Conservation (phyloP, 768 basidiomycete species). For the Amanita pallidorosea region DNA sequence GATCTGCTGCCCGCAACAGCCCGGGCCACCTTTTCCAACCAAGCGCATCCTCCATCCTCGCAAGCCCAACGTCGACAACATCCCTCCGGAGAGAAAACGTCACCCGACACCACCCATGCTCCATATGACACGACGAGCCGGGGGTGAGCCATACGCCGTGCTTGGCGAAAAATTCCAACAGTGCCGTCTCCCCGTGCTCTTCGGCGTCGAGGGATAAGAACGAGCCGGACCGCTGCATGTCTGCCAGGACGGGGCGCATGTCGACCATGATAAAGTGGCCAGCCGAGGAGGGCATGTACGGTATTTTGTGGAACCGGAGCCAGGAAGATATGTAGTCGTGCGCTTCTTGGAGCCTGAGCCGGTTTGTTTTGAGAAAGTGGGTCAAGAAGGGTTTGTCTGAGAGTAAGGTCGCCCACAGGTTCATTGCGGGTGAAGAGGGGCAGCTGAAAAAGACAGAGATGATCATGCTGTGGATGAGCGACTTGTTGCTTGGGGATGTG, state of each 20-base stretch:
- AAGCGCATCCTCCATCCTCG: conserved; percentile 8
- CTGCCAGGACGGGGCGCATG: conserved; percentile 6
- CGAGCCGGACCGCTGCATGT: conserved; percentile 1
- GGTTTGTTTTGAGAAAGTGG: conserved; percentile 12
- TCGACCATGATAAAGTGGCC: conserved; percentile 13
- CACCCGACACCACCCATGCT: conserved; percentile 8
- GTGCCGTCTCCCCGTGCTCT: conserved; percentile 1
- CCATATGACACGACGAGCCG: conserved; percentile 1
- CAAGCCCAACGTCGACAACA: conserved; percentile 4
- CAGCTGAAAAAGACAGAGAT: conserved; percentile 12
- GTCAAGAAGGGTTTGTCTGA: conserved; percentile 10
- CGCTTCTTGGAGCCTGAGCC: conserved; percentile 8
- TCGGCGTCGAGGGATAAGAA: not conserved
- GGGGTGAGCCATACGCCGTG: conserved; percentile 2
- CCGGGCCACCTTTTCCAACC: conserved; percentile 4
- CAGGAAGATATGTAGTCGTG: conserved; percentile 16
- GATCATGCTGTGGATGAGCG: conserved; percentile 10
- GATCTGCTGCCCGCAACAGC: not conserved
- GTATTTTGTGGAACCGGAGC: conserved; percentile 13
- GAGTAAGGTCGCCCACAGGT: conserved; percentile 15
- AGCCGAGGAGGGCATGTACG: conserved; percentile 10
- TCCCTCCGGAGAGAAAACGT: conserved; percentile 8
- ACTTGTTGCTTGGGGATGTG: conserved; percentile 6
- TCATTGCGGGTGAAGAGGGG: conserved; percentile 12
- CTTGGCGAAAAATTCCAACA: not conserved